A percentile compares a stretch with the other conserved stretches of the same genome.
phyloP scores from a whole-genome alignment of 2,329 filamentous ascomycete species.

The Xylariomycetidae sp. region DNA sequence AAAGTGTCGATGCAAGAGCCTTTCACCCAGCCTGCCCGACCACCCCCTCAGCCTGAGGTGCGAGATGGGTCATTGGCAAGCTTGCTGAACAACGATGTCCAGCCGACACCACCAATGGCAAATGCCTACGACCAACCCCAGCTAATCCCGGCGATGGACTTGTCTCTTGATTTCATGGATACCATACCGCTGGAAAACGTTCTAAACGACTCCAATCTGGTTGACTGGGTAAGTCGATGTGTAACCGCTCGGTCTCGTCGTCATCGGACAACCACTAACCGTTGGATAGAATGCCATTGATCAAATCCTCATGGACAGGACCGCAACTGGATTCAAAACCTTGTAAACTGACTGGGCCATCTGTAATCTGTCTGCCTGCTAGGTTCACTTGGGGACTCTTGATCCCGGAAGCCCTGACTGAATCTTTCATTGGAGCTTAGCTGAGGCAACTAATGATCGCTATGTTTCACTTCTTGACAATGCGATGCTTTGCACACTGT shows the following conservation, averaged over 20 bases:
- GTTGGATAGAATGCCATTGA: conserved; percentile 21
- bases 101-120: conserved; percentile 12
- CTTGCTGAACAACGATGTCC: conserved; percentile 27
- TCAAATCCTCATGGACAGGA: conserved; percentile 22
- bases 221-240: conserved; percentile 36
- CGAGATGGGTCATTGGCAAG: conserved; percentile 27
- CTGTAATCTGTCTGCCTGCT: too few relatives aligned
- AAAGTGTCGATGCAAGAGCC: conserved; percentile 29
- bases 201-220: conserved; percentile 25
- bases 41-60: conserved; percentile 20
- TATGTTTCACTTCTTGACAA: too few relatives aligned
- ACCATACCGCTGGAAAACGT: conserved; percentile 33
- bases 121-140: conserved; percentile 17
- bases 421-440: too few relatives aligned
- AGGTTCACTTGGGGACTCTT: too few relatives aligned
- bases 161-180: conserved; percentile 28
- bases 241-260: background rate
- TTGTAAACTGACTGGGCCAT: too few relatives aligned
- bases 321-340: conserved; percentile 19
- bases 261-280: conserved; percentile 8
- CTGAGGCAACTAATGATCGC: too few relatives aligned
- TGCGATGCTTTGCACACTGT: too few relatives aligned
- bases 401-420: too few relatives aligned
- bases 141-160: conserved; percentile 20
- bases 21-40: conserved; percentile 14